A percentile compares a stretch with the other conserved stretches of the same genome.
phyloP scores from a whole-genome alignment of 768 basidiomycete genomes.

The Obba rivulosa region DNA sequence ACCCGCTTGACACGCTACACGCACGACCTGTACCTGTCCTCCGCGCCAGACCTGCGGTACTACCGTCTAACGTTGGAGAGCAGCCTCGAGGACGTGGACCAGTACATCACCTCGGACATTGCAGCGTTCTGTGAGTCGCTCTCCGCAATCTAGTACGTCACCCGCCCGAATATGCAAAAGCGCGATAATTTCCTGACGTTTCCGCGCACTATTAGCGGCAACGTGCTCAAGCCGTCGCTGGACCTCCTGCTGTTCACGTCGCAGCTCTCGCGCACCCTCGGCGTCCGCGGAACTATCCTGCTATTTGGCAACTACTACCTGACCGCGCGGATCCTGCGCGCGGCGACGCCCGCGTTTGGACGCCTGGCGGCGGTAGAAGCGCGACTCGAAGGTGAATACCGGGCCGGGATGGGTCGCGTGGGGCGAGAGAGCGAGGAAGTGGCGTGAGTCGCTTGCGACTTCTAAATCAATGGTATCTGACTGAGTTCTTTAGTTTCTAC shows the following conservation, averaged over 20 bases:
- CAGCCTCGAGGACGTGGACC: conserved; percentile 68
- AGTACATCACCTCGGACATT: conserved; percentile 91
- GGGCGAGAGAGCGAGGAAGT: conserved; percentile 91
- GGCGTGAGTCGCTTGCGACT: conserved; percentile 49
- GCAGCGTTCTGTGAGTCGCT: conserved; percentile 85
- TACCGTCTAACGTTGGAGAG: conserved; percentile 39
- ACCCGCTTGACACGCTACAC: conserved; percentile 87
- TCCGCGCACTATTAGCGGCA: conserved; percentile 52
- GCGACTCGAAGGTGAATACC: conserved; percentile 84
- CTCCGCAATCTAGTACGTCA: conserved; percentile 77
- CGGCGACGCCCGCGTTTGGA: conserved; percentile 91
- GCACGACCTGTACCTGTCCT: conserved; percentile 86
- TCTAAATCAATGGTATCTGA: not conserved
- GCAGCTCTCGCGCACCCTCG: conserved; percentile 83
- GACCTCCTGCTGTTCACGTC: conserved; percentile 90
- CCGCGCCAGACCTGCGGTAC: conserved; percentile 65
- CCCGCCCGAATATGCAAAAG: not conserved
- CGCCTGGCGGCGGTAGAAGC: conserved; percentile 85
- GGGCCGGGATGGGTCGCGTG: conserved; percentile 79
- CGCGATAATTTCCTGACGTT: not conserved
- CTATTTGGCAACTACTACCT: conserved; percentile 81
- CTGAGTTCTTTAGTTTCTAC: conserved; percentile 61
- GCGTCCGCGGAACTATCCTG: conserved; percentile 74
- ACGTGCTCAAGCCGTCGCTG: conserved; percentile 86
- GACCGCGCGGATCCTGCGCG: conserved; percentile 77